phyloP scores from a whole-genome alignment of 1,284 basidiomycete genomes.

The Fomitiporia mediterranea region DNA sequence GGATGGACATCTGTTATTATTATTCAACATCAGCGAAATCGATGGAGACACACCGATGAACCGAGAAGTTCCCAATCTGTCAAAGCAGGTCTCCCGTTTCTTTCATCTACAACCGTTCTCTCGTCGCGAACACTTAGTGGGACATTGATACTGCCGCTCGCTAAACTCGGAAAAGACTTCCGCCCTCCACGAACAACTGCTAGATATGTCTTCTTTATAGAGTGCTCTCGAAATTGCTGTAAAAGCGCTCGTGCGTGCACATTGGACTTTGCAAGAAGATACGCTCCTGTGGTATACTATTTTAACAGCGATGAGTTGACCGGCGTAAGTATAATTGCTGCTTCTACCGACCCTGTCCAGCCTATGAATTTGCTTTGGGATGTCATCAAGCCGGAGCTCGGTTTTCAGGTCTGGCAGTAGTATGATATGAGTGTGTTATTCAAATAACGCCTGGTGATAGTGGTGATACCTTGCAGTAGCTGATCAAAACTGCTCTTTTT shows the following conservation, averaged over 20 bases:
- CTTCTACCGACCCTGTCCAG: constrained; percentile 53
- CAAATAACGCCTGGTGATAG: background rate
- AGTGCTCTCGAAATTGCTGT: constrained; percentile 46
- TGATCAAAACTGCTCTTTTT: constrained; percentile 5
- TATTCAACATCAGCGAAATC: too few species aligned
- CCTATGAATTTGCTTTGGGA: constrained; percentile 54
- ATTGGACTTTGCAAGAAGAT: constrained; percentile 49
- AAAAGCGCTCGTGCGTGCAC: constrained; percentile 45
- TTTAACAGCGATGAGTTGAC: background rate
- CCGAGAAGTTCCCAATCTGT: constrained; percentile 60
- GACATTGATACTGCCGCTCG: constrained; percentile 42
- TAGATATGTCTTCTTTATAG: constrained; percentile 57
- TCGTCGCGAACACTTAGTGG: constrained; percentile 43
- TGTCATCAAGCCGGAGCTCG: constrained; percentile 31
- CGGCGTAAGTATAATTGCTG: background rate
- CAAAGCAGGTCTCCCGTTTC: constrained; percentile 36
- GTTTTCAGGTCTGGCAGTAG: constrained; percentile 35
- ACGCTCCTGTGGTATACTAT: constrained; percentile 60
- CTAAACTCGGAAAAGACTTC: constrained; percentile 37
- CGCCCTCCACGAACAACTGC: constrained; percentile 56
- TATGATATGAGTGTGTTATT: background rate
- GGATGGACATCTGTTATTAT: too few species aligned
- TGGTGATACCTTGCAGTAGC: constrained; percentile 10
- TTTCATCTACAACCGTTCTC: constrained; percentile 35
- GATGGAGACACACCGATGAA: constrained; percentile 51